Percentiles rank a stretch among this genome's conserved stretches.
phyloP scores from a whole-genome alignment of 2,329 filamentous ascomycete species.

The Paracoccidioides brasiliensis region DNA sequence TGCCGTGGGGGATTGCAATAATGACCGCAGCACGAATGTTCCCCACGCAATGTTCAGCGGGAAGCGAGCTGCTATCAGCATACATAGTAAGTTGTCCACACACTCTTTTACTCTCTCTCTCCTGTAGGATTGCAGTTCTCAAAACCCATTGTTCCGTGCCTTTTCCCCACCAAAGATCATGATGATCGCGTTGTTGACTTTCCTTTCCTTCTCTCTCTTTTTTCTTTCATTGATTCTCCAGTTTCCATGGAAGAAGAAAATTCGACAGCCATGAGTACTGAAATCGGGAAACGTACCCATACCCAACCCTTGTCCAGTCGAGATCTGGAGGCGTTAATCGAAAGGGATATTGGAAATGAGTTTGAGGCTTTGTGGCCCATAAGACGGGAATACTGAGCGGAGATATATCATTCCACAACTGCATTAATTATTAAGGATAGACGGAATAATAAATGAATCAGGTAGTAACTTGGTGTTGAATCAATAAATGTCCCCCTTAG shows the following conservation, averaged over 20 bases:
- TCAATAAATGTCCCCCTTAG: too few relatives aligned
- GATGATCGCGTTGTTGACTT: too few relatives aligned
- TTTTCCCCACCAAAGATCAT: too few relatives aligned
- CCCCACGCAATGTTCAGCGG: slow-evolving; percentile 48
- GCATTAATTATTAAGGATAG: background rate
- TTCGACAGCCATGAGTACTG: slow-evolving; percentile 18
- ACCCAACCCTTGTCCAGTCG: slow-evolving; percentile 10
- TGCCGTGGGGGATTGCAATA: slow-evolving; percentile 48
- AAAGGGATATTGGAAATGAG: slow-evolving; percentile 19
- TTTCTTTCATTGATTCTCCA: background rate
- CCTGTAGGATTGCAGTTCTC: too few relatives aligned
- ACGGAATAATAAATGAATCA: background rate
- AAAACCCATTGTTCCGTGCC: too few relatives aligned
- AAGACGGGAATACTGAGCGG: background rate
- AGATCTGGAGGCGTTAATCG: slow-evolving; percentile 18
- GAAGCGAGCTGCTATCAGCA: slow-evolving; percentile 44
- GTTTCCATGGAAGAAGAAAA: slow-evolving; percentile 21
- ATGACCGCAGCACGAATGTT: slow-evolving; percentile 47
- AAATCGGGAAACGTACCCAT: slow-evolving; percentile 18
- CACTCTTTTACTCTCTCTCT: background rate
- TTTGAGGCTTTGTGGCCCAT: slow-evolving; percentile 18
- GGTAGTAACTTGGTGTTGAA: too few relatives aligned
- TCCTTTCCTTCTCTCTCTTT: background rate
- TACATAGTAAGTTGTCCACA: slow-evolving; percentile 38
- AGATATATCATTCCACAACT: background rate